Base-by-base conservation (phyloP, 1,284 basidiomycete species). In the Austroboletus rostrupii region DNA sequence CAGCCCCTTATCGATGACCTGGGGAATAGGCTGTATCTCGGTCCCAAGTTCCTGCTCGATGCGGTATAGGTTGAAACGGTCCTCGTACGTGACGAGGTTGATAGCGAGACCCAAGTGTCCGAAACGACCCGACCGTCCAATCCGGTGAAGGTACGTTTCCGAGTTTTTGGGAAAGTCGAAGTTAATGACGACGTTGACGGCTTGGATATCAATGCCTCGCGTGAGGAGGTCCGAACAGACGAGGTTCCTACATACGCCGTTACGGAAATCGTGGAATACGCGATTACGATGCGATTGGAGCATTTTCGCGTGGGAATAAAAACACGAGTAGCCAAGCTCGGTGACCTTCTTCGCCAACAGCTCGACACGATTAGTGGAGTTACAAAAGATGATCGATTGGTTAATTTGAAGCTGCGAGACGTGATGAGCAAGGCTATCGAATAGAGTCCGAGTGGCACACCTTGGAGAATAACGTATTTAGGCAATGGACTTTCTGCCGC, bases 241-340 rank as follows among this genome's bases (percentile, higher is more conserved):
- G 57, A 99, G 84, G 74, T 98, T 99, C 60, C 96, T 88, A 76
- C 95, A 98, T 49, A 95, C 92, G 57, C 96, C 96, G 65, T 94
- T 93, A 59, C 96, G 87, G 83, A 99, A 99, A 72, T 99, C 96
- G 75, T 99, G 97, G 81, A 99, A 99, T 59, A 99, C 97, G 65
- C 96, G 89, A 75, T 99, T 99, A 57, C 97, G 92, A 71, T 98
- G 93, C 32, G 89, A 87, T 73, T 99, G 97, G 16, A 97, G 86
- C 97, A 99, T 99, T 76, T 97, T 97, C 48, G 96, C 97, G 69
- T 99, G 96, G 49, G 96, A 98, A 80, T 97, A 99, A 83, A 99
- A 99, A 78, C 97, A 99, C 45, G 95, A 98, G 73, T 99, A 99
- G 60, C 97, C 97, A 48, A 98, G 87, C 65, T 99, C 96, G 17